These are phyloP conservation scores for Clohesyomyces aquaticus DNA, from an alignment of 495 filamentous ascomycete species.

Conservation along the genomic window DNA sequence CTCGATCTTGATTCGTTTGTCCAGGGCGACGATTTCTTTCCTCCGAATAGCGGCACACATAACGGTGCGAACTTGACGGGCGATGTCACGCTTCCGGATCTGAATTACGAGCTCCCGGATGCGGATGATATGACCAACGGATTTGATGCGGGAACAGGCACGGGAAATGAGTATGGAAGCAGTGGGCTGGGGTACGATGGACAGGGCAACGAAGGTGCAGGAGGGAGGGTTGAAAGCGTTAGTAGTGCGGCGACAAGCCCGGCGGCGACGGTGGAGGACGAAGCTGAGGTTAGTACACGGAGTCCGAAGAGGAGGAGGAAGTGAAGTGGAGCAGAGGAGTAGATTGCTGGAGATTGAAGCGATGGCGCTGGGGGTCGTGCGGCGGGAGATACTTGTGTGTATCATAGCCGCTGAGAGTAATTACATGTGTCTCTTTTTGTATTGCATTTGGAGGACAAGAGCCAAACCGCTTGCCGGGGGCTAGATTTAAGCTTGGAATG, in stretches of 20 bases:
- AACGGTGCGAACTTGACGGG: background rate
- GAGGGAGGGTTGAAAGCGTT: slow-evolving; percentile 43
- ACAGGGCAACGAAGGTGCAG: slow-evolving; percentile 6
- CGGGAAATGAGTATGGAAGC: background rate
- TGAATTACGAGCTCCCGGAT: slow-evolving; percentile 25
- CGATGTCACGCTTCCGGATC: slow-evolving; percentile 20
- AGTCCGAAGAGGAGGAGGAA: slow-evolving; percentile 24
- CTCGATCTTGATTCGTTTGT: slow-evolving; percentile 42
- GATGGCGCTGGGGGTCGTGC: no score
- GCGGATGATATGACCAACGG: slow-evolving; percentile 13
- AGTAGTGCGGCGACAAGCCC: slow-evolving; percentile 44
- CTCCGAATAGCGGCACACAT: background rate
- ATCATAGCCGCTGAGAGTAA: no score
- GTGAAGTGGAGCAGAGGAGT: slow-evolving; percentile 8
- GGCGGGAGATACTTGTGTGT: no score
- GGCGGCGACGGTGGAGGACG: slow-evolving; percentile 36
- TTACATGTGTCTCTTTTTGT: no score
- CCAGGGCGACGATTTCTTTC: slow-evolving; percentile 41
- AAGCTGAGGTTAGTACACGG: slow-evolving; percentile 27
- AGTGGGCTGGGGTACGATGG: slow-evolving; percentile 7
- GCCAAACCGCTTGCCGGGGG: no score
- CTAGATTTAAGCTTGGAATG: no score
- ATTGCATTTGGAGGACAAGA: no score
- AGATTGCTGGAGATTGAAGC: no score
- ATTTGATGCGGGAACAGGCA: slow-evolving; percentile 6